Conservation (phyloP, 768 basidiomycete species). For the Neoboletus magnificus region DNA sequence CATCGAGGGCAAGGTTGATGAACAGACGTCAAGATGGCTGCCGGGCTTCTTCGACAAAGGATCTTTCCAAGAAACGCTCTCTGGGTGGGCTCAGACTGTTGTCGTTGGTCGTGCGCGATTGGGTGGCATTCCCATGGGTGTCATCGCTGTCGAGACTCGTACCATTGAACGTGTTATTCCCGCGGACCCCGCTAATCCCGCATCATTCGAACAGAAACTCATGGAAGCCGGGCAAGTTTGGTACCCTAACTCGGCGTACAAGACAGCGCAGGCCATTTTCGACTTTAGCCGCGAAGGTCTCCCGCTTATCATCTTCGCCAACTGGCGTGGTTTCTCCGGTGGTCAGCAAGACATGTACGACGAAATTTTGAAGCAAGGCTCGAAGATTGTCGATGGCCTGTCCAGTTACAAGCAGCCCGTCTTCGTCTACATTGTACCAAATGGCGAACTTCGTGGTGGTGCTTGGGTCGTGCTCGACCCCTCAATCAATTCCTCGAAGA, state of each 20-base stretch:
- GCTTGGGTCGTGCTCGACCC: conserved; percentile 99
- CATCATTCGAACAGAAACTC: conserved; percentile 94
- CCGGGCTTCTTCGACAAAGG: conserved; percentile 96
- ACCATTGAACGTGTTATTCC: conserved; percentile 96
- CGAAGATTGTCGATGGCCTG: conserved; percentile 97
- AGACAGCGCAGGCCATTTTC: conserved; percentile 98
- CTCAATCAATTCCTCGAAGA: conserved; percentile 92
- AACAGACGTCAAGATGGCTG: conserved; percentile 69
- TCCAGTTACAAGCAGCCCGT: conserved; percentile 97
- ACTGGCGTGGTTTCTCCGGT: conserved; percentile 99
- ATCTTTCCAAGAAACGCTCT: conserved; percentile 97
- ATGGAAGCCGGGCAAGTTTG: conserved; percentile 99
- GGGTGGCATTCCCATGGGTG: conserved; percentile 95
- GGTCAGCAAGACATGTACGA: conserved; percentile 99
- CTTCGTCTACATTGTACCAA: conserved; percentile 97
- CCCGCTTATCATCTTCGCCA: conserved; percentile 97
- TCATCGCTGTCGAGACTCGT: conserved; percentile 97
- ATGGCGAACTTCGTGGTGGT: conserved; percentile 97
- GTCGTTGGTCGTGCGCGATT: conserved; percentile 95
- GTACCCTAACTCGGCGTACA: conserved; percentile 99
- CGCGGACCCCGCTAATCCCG: conserved; percentile 95
- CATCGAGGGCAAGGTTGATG: conserved; percentile 91
- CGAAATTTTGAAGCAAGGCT: conserved; percentile 94
- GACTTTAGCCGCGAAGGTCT: conserved; percentile 97
- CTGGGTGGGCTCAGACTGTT: conserved; percentile 99